Evolutionary conservation across 202 grass and related monocot species (phyloP).

Genomic region (Elaeis oleifera): DNA sequence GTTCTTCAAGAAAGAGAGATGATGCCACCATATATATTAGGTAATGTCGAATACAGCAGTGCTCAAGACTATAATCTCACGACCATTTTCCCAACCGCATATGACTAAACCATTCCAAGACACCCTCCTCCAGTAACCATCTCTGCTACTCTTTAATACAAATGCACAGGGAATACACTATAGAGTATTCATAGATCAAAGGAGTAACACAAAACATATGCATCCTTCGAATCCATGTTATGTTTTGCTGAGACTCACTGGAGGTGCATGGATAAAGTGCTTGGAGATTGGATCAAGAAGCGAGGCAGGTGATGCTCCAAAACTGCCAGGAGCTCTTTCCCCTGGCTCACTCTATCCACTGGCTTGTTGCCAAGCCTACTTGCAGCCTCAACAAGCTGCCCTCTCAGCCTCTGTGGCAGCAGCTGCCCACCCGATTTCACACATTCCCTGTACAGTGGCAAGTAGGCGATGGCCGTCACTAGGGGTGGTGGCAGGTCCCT

Average conservation of each 20-base stretch:
- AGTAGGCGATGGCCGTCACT: constrained; percentile 77
- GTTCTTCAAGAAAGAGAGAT: too few relatives aligned
- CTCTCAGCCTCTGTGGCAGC: constrained; percentile 82
- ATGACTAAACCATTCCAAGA: too few relatives aligned
- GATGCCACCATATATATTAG: too few relatives aligned
- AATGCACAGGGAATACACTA: constrained; percentile 1
- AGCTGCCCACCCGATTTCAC: constrained; percentile 39
- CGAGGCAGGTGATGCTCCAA: constrained; percentile 75
- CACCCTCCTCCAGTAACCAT: too few relatives aligned
- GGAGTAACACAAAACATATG: not conserved
- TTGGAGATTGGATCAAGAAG: constrained; percentile 29
- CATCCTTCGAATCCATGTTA: not conserved
- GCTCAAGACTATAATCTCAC: too few relatives aligned
- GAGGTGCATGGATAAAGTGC: not conserved
- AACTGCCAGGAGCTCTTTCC: constrained; percentile 61
- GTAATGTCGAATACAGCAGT: too few relatives aligned
- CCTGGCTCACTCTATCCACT: constrained; percentile 46
- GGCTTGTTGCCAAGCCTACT: constrained; percentile 45
- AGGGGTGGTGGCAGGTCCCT: constrained; percentile 52
- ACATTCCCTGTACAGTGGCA: constrained; percentile 85
- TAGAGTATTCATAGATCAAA: not conserved
- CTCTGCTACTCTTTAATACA: too few relatives aligned
- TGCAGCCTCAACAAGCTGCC: constrained; percentile 87
- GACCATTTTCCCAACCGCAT: too few relatives aligned
- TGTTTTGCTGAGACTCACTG: not conserved